phyloP scores from a whole-genome alignment of 257 asterid species.

The Salvia splendens region DNA sequence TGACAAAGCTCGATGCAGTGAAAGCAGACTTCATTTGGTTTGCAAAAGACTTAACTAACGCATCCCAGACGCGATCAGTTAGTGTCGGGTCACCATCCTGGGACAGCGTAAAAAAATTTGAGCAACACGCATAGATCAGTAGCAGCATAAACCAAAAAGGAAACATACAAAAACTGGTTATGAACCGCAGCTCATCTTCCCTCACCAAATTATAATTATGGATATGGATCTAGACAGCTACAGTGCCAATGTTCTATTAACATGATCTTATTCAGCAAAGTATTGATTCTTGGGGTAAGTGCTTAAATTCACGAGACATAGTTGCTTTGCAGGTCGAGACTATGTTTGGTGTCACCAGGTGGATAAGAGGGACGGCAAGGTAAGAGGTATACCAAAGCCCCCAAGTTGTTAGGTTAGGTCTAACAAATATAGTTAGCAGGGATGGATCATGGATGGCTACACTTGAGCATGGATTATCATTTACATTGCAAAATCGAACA shows the following conservation, averaged over 20 bases:
- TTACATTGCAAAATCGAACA: constrained; percentile 17
- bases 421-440: background rate
- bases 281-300: background rate
- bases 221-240: constrained; percentile 14
- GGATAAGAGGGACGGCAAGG: background rate
- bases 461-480: background rate
- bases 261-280: constrained; percentile 14
- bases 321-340: constrained; percentile 1
- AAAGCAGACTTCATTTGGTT: constrained; percentile 92
- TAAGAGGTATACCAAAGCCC: background rate
- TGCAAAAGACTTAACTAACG: constrained; percentile 82
- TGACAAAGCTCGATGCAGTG: constrained; percentile 94
- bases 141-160: background rate
- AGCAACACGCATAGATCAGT: constrained; percentile 22
- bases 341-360: background rate
- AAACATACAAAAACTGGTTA: background rate
- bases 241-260: background rate
- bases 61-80: constrained; percentile 96
- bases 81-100: constrained; percentile 91
- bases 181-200: constrained; percentile 16
- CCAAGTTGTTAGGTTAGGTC: constrained; percentile 11
- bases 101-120: constrained; percentile 32
- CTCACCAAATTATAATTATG: constrained; percentile 1
- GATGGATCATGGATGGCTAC: too few relatives aligned
- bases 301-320: background rate